Base-by-base conservation (phyloP, 257 asterid species). In the Solanum corneliomulleri region DNA sequence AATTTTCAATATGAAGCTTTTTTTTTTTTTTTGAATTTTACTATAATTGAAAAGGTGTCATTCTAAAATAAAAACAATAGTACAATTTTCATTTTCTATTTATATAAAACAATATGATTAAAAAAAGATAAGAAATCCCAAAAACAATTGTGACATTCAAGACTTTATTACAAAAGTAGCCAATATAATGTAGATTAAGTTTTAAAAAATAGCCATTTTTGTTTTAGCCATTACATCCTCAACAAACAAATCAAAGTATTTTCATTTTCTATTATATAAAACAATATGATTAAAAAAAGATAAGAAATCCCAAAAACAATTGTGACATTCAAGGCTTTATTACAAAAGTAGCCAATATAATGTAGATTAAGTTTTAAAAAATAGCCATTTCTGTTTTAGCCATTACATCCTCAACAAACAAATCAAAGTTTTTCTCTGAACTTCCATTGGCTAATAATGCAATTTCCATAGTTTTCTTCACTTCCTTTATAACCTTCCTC, bases 321-420 rank as follows among this genome's bases (percentile, higher is more conserved):
- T 21, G 31, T 74, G 52, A 35, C 16, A 35, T 72, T 20, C 47
- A 35, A 72, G 16, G 47, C 27, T 20, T 10, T 35, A 13, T 72
- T 37, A 72, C 45, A 20, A 72, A 37, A 72, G 9, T 20, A 72
- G 49, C 20, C 15, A 37, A 37, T 8, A 10, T 5, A 20, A 5
- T 21, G 49, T 21, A 74, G 42, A 74, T 20, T 74, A 20, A 74
- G 42, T 70, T 70, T 10, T 35, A 18, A 16, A 10, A 35, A 72
- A 35, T 16, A 9, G 47, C 45, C n/a, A 72, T 5, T 72, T 33
- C 10, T 37, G 52, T 74, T 74, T 74, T 71, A 42, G 85, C 90
- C 88, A 75, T 88, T 90, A 93, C 74, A 90, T 92, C 92, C 33
- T 88, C 60, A 2, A 90, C 86, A 90, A 93, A 92, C 13, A 64